Evolutionary conservation across 352 stramenopile genomes (phyloP).

Genomic region (Globisporangium cylindrosporum): DNA sequence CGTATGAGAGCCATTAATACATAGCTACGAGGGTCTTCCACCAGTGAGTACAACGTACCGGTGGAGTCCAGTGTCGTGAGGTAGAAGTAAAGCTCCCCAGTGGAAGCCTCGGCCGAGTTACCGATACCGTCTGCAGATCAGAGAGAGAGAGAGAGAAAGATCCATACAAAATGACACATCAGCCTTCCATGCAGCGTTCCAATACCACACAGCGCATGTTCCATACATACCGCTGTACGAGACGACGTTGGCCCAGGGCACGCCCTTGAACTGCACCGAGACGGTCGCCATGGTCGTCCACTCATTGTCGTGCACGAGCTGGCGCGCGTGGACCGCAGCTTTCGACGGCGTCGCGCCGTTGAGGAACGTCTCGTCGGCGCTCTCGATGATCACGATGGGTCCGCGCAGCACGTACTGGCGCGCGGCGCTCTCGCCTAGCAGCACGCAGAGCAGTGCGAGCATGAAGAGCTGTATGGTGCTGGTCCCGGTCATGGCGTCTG

Average conservation of each 20-base stretch:
- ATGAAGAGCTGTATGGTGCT: conserved; percentile 17
- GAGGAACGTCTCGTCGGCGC: neutral
- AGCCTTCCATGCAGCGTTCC: neutral
- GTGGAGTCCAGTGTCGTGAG: conserved; percentile 51
- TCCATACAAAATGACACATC: neutral
- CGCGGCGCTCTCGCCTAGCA: conserved; percentile 11
- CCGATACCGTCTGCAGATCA: conserved; percentile 48
- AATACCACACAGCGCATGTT: neutral
- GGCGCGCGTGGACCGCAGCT: conserved; percentile 44
- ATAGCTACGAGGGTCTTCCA: neutral
- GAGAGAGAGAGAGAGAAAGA: too few relatives aligned
- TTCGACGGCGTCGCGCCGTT: conserved; percentile 10
- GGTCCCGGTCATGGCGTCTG: conserved; percentile 3
- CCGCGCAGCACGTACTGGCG: conserved; percentile 10
- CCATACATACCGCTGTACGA: conserved; percentile 58
- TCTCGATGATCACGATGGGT: conserved; percentile 8
- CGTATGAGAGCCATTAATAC: neutral
- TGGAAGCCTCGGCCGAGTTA: conserved; percentile 41
- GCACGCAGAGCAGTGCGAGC: conserved; percentile 6
- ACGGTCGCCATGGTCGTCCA: conserved; percentile 68
- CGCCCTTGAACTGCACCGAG: conserved; percentile 51
- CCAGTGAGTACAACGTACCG: conserved; percentile 18
- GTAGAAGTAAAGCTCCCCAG: conserved; percentile 72
- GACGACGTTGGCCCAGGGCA: conserved; percentile 51
- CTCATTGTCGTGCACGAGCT: conserved; percentile 61